Evolutionary conservation across 768 basidiomycete genomes (phyloP).

Genomic region (Serpula lacrymans): DNA sequence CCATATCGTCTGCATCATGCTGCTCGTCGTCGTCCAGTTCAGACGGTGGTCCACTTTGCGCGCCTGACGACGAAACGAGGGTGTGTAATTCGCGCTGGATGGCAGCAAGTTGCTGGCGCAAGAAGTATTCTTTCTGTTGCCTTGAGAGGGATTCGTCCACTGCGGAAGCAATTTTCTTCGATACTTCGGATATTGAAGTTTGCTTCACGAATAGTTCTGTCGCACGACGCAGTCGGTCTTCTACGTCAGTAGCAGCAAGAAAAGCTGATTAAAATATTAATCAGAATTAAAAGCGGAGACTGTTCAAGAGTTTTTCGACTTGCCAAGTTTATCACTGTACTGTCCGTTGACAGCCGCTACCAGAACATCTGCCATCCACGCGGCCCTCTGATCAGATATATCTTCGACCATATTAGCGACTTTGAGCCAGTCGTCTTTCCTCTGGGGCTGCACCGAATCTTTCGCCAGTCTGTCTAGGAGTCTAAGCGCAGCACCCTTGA

Average conservation of each 20-base stretch:
- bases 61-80: too few relatives aligned
- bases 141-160: conserved; percentile 84
- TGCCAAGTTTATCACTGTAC: conserved; percentile 71
- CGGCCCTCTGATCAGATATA: conserved; percentile 54
- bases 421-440: conserved; percentile 66
- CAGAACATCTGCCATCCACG: conserved; percentile 78
- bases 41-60: conserved; percentile 28
- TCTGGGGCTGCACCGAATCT: conserved; percentile 39
- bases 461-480: conserved; percentile 62
- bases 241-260: conserved; percentile 54
- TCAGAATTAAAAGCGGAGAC: background rate
- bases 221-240: conserved; percentile 62
- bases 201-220: conserved; percentile 73
- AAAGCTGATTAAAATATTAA: conserved; percentile 43
- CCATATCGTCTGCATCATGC: conserved; percentile 77
- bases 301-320: too few relatives aligned
- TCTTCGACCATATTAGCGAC: conserved; percentile 74
- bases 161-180: conserved; percentile 74
- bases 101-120: conserved; percentile 78
- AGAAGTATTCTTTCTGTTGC: conserved; percentile 85
- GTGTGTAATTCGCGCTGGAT: conserved; percentile 73
- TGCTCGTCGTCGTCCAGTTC: conserved; percentile 78
- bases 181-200: conserved; percentile 74
- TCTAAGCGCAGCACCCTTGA: conserved; percentile 64
- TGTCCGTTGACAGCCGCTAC: conserved; percentile 55